Conservation (phyloP, 345 rosid genomes). For the Moricandia arvensis region DNA sequence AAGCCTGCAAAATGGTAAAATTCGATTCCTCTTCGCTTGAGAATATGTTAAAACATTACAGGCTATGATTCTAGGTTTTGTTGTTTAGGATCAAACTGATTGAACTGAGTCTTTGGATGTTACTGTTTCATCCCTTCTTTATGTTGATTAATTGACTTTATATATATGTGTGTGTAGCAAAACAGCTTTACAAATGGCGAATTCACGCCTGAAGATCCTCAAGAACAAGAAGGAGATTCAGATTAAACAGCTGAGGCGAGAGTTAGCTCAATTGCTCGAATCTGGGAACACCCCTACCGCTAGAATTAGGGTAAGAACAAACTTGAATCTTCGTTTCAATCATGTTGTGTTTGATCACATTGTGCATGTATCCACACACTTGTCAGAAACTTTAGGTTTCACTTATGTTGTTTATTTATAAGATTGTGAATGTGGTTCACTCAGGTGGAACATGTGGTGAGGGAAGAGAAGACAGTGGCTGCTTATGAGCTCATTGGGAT, state of each 20-base stretch:
- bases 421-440: no score
- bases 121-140: slow-evolving; percentile 15
- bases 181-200: slow-evolving; percentile 69
- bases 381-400: not conserved
- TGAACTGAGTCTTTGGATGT: not conserved
- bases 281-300: slow-evolving; percentile 84
- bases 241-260: slow-evolving; percentile 72
- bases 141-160: not conserved
- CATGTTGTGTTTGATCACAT: not conserved
- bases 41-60: not conserved
- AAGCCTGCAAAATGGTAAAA: slow-evolving; percentile 89
- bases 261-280: slow-evolving; percentile 77
- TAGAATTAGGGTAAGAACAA: slow-evolving; percentile 58
- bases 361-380: not conserved
- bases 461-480: no score
- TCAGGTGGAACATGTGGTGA: no score
- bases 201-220: slow-evolving; percentile 62
- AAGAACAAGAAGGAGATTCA: slow-evolving; percentile 69
- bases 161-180: slow-evolving; percentile 38
- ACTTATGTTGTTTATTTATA: not conserved
- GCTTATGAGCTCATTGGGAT: slow-evolving; percentile 51
- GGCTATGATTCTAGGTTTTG: not conserved
- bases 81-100: not conserved
- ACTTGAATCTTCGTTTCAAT: not conserved
- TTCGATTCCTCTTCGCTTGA: slow-evolving; percentile 3